Evolutionary conservation across 371 early-diverging fungal genomes (phyloP).

Genomic region (Paramicrosporidium saccamoebae): DNA sequence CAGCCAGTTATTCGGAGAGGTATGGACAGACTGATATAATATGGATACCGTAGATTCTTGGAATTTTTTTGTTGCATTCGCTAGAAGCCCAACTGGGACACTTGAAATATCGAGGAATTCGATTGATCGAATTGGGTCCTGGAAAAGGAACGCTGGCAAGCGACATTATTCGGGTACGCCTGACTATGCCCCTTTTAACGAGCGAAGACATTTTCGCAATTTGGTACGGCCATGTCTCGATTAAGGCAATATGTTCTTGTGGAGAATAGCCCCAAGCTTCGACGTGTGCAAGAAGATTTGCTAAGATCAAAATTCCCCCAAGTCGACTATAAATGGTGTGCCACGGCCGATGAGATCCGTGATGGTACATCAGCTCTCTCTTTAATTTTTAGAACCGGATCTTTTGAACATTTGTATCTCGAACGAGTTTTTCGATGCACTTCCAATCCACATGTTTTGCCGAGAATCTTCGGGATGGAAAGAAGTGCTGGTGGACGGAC

Average conservation of each 20-base stretch:
- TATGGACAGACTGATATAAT: no score
- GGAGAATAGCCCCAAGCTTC: not conserved
- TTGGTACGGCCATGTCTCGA: slow-evolving; percentile 12
- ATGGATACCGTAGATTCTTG: no score
- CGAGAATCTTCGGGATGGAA: slow-evolving; percentile 41
- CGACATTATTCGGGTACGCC: slow-evolving; percentile 44
- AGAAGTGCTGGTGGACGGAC: slow-evolving; percentile 52
- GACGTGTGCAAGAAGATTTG: not conserved
- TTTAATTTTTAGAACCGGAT: no score
- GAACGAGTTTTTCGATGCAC: slow-evolving; percentile 87
- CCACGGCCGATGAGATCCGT: slow-evolving; percentile 7
- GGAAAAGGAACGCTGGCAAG: slow-evolving; percentile 73
- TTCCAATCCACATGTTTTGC: slow-evolving; percentile 51
- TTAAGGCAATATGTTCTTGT: slow-evolving; percentile 6
- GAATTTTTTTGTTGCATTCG: no score
- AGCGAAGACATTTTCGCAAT: slow-evolving; percentile 1
- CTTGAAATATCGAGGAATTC: slow-evolving; percentile 17
- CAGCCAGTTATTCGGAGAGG: slow-evolving; percentile 86
- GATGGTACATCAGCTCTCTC: no score
- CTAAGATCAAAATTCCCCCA: not conserved
- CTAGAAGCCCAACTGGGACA: no score
- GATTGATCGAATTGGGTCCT: slow-evolving; percentile 66
- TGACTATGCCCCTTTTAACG: slow-evolving; percentile 1
- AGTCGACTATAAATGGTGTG: slow-evolving; percentile 1
- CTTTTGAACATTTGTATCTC: slow-evolving; percentile 43